These are phyloP conservation scores for Zostera marina DNA, from an alignment of 116 monocot genomes.

Conservation along the genomic window DNA sequence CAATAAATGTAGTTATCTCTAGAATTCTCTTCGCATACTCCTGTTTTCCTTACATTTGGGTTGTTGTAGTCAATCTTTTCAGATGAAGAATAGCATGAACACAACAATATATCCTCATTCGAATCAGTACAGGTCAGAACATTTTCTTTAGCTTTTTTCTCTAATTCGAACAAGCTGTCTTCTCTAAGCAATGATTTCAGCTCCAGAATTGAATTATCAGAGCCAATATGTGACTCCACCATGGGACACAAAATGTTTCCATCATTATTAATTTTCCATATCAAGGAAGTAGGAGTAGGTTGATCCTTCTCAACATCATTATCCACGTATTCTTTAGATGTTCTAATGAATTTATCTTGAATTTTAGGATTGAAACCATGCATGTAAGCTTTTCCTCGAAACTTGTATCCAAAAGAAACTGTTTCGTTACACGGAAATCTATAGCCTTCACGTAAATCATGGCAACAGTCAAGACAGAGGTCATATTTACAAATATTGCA, in stretches of 20 bases:
- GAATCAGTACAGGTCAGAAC: background rate
- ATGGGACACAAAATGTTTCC: constrained; percentile 55
- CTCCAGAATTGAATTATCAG: constrained; percentile 25
- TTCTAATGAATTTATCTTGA: no score
- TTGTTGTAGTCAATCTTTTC: constrained; percentile 7
- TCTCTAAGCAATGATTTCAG: constrained; percentile 36
- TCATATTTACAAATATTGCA: constrained; percentile 26
- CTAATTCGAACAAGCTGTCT: constrained; percentile 15
- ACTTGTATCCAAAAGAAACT: constrained; percentile 6
- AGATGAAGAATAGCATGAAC: constrained; percentile 8
- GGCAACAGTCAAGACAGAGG: constrained; percentile 22
- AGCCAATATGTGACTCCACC: constrained; percentile 26
- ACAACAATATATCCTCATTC: background rate
- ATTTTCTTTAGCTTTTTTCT: constrained; percentile 20
- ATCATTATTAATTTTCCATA: constrained; percentile 36
- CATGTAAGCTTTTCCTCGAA: constrained; percentile 25
- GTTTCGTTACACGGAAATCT: constrained; percentile 14
- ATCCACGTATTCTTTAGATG: background rate
- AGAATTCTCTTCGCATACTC: constrained; percentile 18
- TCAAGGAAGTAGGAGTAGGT: background rate
- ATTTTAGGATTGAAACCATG: constrained; percentile 10
- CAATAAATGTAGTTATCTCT: constrained; percentile 36
- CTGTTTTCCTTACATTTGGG: constrained; percentile 10
- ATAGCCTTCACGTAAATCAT: constrained; percentile 14
- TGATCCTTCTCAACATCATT: no score